Evolutionary conservation across 2,329 filamentous ascomycete genomes (phyloP), one percentile per base, ranked within the genome.

Genomic region (Botrytis galanthina): DNA sequence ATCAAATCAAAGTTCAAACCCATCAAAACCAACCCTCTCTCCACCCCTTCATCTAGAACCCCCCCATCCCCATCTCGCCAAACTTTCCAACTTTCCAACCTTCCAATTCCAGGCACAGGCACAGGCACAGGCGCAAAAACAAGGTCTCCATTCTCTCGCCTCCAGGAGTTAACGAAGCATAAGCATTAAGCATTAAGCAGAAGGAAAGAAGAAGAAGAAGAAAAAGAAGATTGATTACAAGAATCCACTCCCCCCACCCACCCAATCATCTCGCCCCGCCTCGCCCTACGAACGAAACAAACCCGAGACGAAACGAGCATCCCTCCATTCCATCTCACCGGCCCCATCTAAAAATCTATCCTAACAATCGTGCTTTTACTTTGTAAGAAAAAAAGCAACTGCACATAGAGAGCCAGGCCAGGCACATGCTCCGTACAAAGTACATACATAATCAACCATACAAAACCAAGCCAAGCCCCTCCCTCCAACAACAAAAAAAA

Each of bases 211-310:
- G 37, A 39, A 39, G 3, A n/a, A 54, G 5, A 44, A 46, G n/a
- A 54, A 16, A 14, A 16, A 54, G 51, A 6, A 51, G 10, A 51
- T n/a, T 54, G 12, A n/a, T 16, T 26, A 9, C n/a, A 18, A 57
- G 26, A 57, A 57, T 16, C 14, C n/a, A 29, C n/a, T 5, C 3
- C 3, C 46, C 46, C 4, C 9, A 48, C 22, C 22, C 22, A 37
- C 22, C 12, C 61, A 20, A 37, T n/a, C 61, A 26, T n/a, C 26
- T n/a, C 37, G 37, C 61, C 37, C 26, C 37, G 37, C 37, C 37
- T 63, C 61, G 61, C 61, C 61, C 37, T 63, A 63, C 61, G 61
- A 63, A 39, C 61, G 61, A 63, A 63, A 63, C 37, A 63, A 42
- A 8, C 37, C 37, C 61, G 37, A 63, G n/a, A 63, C 61, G 39